Evolutionary conservation across 495 filamentous ascomycete genomes (phyloP).

Genomic region (Hypoxylon lienhwacheense): DNA sequence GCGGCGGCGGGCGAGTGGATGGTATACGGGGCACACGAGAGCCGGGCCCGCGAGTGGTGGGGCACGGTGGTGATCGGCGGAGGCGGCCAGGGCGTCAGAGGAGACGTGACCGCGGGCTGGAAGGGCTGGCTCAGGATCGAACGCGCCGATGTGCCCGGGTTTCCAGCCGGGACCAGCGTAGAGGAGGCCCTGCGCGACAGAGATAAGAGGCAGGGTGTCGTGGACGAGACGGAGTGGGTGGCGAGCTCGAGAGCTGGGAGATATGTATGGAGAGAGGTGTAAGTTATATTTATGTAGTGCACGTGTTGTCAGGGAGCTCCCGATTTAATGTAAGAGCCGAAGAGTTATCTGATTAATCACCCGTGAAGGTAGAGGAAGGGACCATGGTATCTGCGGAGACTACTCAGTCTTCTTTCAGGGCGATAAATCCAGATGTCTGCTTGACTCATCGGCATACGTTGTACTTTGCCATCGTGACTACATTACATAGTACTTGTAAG

Average conservation of each 20-base stretch:
- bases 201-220: conserved; percentile 45
- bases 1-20: conserved; percentile 48
- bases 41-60: conserved; percentile 53
- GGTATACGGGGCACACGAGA: conserved; percentile 49
- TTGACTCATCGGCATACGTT: too few relatives aligned
- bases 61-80: conserved; percentile 52
- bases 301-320: too few relatives aligned
- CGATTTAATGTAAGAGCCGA: too few relatives aligned
- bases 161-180: conserved; percentile 56
- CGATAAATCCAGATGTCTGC: too few relatives aligned
- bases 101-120: conserved; percentile 46
- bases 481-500: too few relatives aligned
- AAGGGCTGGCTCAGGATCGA: conserved; percentile 55
- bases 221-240: conserved; percentile 42
- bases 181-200: conserved; percentile 60
- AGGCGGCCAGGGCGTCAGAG: conserved; percentile 22
- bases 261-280: conserved; percentile 35
- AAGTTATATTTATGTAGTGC: too few relatives aligned
- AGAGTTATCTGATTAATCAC: too few relatives aligned
- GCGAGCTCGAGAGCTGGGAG: conserved; percentile 37
- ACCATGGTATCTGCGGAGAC: too few relatives aligned
- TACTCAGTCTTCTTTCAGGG: too few relatives aligned
- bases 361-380: too few relatives aligned
- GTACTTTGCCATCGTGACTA: too few relatives aligned
- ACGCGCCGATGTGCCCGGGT: conserved; percentile 46